phyloP scores from a whole-genome alignment of 495 filamentous ascomycete species.

The Talaromyces adpressus region DNA sequence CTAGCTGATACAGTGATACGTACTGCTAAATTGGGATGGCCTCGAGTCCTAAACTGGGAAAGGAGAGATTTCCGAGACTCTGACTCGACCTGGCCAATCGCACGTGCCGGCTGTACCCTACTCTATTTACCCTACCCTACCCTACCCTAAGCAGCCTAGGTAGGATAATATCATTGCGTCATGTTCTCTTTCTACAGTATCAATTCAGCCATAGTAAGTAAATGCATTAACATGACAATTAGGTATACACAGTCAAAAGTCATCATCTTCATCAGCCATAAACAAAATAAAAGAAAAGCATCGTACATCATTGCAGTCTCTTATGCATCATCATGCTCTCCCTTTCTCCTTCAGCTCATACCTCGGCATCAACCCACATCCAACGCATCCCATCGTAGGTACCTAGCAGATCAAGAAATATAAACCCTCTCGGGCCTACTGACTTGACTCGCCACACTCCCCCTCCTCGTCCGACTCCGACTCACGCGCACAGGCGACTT shows the following conservation, averaged over 20 bases:
- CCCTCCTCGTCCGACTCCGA: constrained; percentile 18
- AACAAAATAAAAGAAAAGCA: background rate
- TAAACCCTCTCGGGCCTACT: constrained; percentile 32
- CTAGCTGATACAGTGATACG: background rate
- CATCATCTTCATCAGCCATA: background rate
- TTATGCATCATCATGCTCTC: background rate
- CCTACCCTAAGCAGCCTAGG: too few species aligned
- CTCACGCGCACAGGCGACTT: constrained; percentile 18
- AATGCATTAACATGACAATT: background rate
- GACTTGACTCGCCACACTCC: constrained; percentile 11
- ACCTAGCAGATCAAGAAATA: constrained; percentile 12
- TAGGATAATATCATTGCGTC: background rate
- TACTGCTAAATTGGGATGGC: background rate
- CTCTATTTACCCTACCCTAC: background rate
- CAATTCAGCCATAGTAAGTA: background rate
- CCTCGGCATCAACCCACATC: too few species aligned
- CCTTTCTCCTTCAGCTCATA: background rate
- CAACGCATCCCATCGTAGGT: background rate
- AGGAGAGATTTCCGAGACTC: background rate
- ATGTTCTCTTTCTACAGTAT: background rate
- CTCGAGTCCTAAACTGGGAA: background rate
- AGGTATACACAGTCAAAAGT: background rate
- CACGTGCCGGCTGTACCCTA: background rate
- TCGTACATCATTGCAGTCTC: background rate
- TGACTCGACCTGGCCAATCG: background rate